Evolutionary conservation across 306 rosid species (phyloP), one percentile per base, ranked within the genome.

Genomic region (Vachellia pachyceras): DNA sequence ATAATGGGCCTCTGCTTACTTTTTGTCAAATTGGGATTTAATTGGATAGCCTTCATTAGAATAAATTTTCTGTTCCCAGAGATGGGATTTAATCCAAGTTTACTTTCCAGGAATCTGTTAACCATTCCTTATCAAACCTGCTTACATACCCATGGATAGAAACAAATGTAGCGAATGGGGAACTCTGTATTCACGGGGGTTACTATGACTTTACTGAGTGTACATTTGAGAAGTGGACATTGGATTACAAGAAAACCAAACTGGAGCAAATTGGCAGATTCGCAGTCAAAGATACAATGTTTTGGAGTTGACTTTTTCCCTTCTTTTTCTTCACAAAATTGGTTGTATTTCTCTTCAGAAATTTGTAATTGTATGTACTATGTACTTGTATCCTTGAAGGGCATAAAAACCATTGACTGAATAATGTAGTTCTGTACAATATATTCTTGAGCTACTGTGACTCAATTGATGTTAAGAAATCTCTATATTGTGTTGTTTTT

Each of bases 151-250:
- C 99, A 0, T 95, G 99, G 99, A 91, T 95, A 65, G 92, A 90
- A 87, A 92, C 92, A 85, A 95, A 90, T 69, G 96, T 95, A 79
- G 90, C 86, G 58, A 87, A 83, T 8, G 97, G 88, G 60, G 73
- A 86, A 82, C 93, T 93, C 33, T 82, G 73, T 69, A 61, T 95
- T 77, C 99, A 95, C 69, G 99, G 98, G 68, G 96, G 98, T 52
- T 95, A 95, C 86, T 95, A 95, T 70, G 89, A 93, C 90, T 95
- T 95, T 57, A 86, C 88, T 54, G 88, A 95, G 49, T 93, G 99
- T 87, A 85, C 99, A 69, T 95, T 95, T 72, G 99, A 95, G 93
- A 95, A 95, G 79, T 95, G 99, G 99, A 89, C 98, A 77, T 83
- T 95, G 58, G 98, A 95, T 85, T 92, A 88, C 74, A 50, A 87